A percentile compares a stretch with the other conserved stretches of the same genome.
phyloP scores from a whole-genome alignment of 768 basidiomycete species.

The Auricularia sp. region DNA sequence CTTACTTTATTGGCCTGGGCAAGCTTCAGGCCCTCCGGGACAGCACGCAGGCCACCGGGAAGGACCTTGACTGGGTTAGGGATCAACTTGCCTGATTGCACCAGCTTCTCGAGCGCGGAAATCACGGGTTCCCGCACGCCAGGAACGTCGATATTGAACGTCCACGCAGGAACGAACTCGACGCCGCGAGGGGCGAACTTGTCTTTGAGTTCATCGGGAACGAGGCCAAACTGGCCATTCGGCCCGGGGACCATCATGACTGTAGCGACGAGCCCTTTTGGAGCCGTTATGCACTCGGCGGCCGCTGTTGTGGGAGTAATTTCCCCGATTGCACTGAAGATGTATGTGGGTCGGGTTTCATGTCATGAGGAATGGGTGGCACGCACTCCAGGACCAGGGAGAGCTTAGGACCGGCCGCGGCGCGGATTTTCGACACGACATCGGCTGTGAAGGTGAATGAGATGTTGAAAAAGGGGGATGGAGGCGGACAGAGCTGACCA shows the following conservation, averaged over 20 bases:
- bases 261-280: background rate
- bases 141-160: background rate
- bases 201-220: too few species aligned
- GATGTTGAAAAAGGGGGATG: too few species aligned
- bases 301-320: background rate
- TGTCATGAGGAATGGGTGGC: too few species aligned
- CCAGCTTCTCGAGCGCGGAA: background rate
- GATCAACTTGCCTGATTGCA: background rate
- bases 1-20: conserved; percentile 2
- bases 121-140: conserved; percentile 1
- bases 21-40: conserved; percentile 6
- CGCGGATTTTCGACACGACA: too few species aligned
- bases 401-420: too few species aligned
- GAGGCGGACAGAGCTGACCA: too few species aligned
- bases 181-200: background rate
- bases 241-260: background rate
- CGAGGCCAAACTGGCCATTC: background rate
- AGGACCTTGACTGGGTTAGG: conserved; percentile 8
- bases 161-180: conserved; percentile 5
- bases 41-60: conserved; percentile 5
- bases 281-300: conserved; percentile 2
- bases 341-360: too few species aligned
- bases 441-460: too few species aligned
- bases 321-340: too few species aligned
- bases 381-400: too few species aligned